These are phyloP conservation scores for Cenchrus purpureus DNA, from an alignment of 176 grass and related monocot genomes.

Conservation along the genomic window DNA sequence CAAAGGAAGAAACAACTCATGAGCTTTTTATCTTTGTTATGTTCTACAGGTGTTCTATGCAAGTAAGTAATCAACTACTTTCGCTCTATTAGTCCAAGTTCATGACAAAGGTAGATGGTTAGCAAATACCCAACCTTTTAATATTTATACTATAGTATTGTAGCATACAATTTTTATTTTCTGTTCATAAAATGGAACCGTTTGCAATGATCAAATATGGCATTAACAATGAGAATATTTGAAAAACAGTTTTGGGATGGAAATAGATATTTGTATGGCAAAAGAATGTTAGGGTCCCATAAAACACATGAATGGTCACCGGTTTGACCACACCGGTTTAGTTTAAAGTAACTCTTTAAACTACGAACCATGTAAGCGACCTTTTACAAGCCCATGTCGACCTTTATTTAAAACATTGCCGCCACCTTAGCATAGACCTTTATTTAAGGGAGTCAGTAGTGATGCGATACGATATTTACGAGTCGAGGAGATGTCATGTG, in stretches of 20 bases:
- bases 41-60: conserved; percentile 74
- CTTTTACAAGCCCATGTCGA: conserved; percentile 2
- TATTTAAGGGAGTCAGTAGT: too few species aligned
- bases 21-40: conserved; percentile 31
- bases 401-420: background rate
- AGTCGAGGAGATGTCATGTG: too few species aligned
- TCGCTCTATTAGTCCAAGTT: background rate
- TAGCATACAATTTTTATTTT: background rate
- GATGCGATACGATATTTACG: too few species aligned
- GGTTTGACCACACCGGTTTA: background rate
- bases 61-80: conserved; percentile 56
- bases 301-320: too few species aligned
- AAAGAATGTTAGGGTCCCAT: too few species aligned
- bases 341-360: background rate
- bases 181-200: background rate
- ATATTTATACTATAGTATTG: background rate
- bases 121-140: conserved; percentile 1
- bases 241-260: background rate
- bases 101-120: background rate
- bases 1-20: conserved; percentile 21
- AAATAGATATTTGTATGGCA: too few species aligned
- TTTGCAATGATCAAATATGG: background rate
- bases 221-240: background rate
- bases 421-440: background rate
- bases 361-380: background rate